Base-by-base conservation (phyloP, 139 green algal genomes). In the Chlamydomonas sp. region DNA sequence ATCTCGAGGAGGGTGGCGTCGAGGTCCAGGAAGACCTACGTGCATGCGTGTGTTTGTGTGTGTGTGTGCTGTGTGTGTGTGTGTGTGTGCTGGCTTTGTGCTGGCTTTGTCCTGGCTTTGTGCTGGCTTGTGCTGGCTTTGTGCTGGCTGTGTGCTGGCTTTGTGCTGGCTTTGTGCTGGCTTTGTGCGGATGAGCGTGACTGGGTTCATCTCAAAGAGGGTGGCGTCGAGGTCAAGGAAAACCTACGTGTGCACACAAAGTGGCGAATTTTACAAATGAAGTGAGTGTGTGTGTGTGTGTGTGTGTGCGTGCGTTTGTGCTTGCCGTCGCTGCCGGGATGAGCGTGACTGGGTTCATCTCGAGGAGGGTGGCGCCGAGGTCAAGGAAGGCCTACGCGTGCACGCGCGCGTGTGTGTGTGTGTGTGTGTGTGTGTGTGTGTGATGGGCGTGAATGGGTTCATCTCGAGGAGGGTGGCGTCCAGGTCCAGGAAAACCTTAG, bases 311-410 rank as follows among this genome's bases (percentile, higher is more conserved):
- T n/a, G n/a, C n/a, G n/a, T n/a, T n/a, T n/a, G n/a, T n/a, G n/a
- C n/a, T n/a, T n/a, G n/a, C n/a, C 16, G 10, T 22, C 10, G 8
- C 10, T 58, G 30, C 8, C 24, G 6, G 10, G n/a, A 69, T 39
- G 35, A 96, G 71, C 1, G 90, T 95, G 81, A 97, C 95, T 2
- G 91, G 91, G 77, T 97, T 97, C 88, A 97, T 96, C 81, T 97
- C 91, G 59, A 97, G 71, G 63, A 97, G 70, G 1, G 81, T 94
- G 37, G 84, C 89, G 81, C 97, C 91, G 48, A 96, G 70, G 78
- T 96, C 90, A 57, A 84, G 22, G 73, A 88, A 92, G 3, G 89
- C 74, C 69, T 74, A 39, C 3, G 67, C 26, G 26, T 63, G 47
- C n/a, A 47, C 10, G 26, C 29, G 5, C 59, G 8, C 30, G 5